Evolutionary conservation across 805 yeast species (phyloP).

Genomic region (Candida multigemmis): DNA sequence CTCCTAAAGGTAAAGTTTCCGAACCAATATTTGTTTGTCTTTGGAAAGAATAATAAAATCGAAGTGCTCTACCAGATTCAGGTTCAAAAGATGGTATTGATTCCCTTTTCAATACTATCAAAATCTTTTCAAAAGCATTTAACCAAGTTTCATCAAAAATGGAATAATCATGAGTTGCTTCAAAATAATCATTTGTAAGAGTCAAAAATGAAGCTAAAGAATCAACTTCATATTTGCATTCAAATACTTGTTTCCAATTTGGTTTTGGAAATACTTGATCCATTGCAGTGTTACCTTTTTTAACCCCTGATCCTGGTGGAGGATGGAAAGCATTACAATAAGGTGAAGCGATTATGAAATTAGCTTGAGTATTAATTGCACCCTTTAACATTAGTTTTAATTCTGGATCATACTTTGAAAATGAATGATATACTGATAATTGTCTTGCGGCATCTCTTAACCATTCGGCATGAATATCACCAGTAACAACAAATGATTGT

Average conservation of each 20-base stretch:
- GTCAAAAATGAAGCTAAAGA: slow-evolving; percentile 78
- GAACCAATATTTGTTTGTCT: slow-evolving; percentile 68
- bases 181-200: slow-evolving; percentile 59
- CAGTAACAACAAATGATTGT: slow-evolving; percentile 75
- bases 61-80: slow-evolving; percentile 36
- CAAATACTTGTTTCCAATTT: slow-evolving; percentile 67
- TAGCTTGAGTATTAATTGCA: slow-evolving; percentile 74
- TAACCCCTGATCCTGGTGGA: slow-evolving; percentile 46
- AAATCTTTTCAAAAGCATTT: slow-evolving; percentile 42
- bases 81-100: slow-evolving; percentile 50
- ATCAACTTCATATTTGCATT: slow-evolving; percentile 85
- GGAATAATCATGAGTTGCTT: slow-evolving; percentile 39
- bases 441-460: slow-evolving; percentile 81
- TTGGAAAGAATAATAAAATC: slow-evolving; percentile 57
- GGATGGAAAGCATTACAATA: slow-evolving; percentile 93
- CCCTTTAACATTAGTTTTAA: slow-evolving; percentile 55
- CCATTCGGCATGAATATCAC: slow-evolving; percentile 94
- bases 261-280: slow-evolving; percentile 67
- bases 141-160: slow-evolving; percentile 47
- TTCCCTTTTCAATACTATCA: slow-evolving; percentile 50
- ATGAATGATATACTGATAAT: slow-evolving; percentile 62
- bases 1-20: slow-evolving; percentile 72
- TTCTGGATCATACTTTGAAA: slow-evolving; percentile 40
- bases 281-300: slow-evolving; percentile 39
- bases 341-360: slow-evolving; percentile 53